Evolutionary conservation across 2,329 filamentous ascomycete species (phyloP), one percentile per base, ranked within the genome.

Genomic region (Amauroascus verrucosus): DNA sequence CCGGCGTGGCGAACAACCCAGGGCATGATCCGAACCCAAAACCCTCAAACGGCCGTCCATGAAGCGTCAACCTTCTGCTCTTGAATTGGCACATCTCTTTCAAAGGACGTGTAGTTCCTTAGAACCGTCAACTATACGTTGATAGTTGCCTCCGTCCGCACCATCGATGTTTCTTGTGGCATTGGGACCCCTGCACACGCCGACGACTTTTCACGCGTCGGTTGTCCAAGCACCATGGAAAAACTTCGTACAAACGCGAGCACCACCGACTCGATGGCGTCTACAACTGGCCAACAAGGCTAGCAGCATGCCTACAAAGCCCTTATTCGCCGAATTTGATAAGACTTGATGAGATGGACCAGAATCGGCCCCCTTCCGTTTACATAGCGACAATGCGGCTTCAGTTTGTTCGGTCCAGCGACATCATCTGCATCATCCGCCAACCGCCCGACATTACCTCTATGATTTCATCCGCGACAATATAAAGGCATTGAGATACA

Each of bases 261-360:
- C 38, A 37, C 30, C 41, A 44, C 33, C 43, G 18, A 46, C 16
- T 20, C 30, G n/a, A 38, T 16, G 38, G 50, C 50, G 26, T 46
- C 50, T 45, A 52, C 50, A 38, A 41, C 50, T 9, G 38, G 41
- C 50, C 18, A 13, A 40, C 11, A 44, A 37, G n/a, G 40, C 50
- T 32, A 38, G 50, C 50, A 37, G 41, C 41, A 37, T 38, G 30
- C 43, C 41, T 52, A 52, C 50, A 52, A 35, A 13, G 30, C 35
- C 28, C 26, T 26, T 14, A 6, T 41, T 26, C 48, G 18, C 48
- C 20, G 35, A 28, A 46, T 26, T 38, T 52, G 50, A 52, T 46
- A 40, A 40, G 20, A 46, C 50, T 28, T 33, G 50, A 45, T 52
- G 50, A 52, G 41, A 38, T 41, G 41, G 37, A 18, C 43, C 43